Conservation (phyloP, 305 asterid species). For the Ilex paraguariensis region DNA sequence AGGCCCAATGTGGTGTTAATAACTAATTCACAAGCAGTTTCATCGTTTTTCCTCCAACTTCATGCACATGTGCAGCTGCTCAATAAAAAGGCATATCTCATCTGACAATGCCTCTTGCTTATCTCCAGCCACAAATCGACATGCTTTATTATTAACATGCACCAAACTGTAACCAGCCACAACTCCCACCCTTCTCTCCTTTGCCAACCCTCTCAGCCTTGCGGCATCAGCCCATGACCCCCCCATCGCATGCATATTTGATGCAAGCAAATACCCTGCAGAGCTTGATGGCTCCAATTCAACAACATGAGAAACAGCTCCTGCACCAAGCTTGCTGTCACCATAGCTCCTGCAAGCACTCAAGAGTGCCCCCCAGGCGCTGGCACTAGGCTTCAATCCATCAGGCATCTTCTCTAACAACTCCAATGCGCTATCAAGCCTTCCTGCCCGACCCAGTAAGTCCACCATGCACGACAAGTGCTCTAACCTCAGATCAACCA, state of each 20-base stretch:
- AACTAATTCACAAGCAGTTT: slow-evolving; percentile 2
- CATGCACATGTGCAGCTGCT: slow-evolving; percentile 57
- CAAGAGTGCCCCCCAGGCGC: slow-evolving; percentile 89
- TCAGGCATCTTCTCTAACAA: slow-evolving; percentile 38
- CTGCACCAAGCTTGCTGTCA: slow-evolving; percentile 29
- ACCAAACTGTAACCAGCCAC: slow-evolving; percentile 70
- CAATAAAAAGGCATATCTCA: slow-evolving; percentile 27
- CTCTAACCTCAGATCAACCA: slow-evolving; percentile 40
- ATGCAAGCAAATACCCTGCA: slow-evolving; percentile 71
- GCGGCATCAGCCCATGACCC: slow-evolving; percentile 70
- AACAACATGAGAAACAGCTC: slow-evolving; percentile 44
- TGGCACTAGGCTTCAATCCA: slow-evolving; percentile 44
- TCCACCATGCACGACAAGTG: slow-evolving; percentile 88
- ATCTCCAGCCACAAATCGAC: slow-evolving; percentile 55
- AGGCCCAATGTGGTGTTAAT: slow-evolving; percentile 6
- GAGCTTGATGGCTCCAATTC: slow-evolving; percentile 72
- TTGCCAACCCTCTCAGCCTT: slow-evolving; percentile 54
- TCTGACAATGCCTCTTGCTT: slow-evolving; percentile 30
- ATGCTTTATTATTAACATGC: slow-evolving; percentile 38
- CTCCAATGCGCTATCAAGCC: slow-evolving; percentile 60
- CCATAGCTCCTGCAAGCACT: slow-evolving; percentile 75
- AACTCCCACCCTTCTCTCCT: slow-evolving; percentile 49
- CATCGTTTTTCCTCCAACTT: slow-evolving; percentile 25
- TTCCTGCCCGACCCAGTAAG: slow-evolving; percentile 81
- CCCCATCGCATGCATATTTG: slow-evolving; percentile 57